A percentile compares a stretch with the other conserved stretches of the same genome.
Evolutionary conservation across 805 yeast genomes (phyloP).

Genomic region (Lipomyces japonicus): DNA sequence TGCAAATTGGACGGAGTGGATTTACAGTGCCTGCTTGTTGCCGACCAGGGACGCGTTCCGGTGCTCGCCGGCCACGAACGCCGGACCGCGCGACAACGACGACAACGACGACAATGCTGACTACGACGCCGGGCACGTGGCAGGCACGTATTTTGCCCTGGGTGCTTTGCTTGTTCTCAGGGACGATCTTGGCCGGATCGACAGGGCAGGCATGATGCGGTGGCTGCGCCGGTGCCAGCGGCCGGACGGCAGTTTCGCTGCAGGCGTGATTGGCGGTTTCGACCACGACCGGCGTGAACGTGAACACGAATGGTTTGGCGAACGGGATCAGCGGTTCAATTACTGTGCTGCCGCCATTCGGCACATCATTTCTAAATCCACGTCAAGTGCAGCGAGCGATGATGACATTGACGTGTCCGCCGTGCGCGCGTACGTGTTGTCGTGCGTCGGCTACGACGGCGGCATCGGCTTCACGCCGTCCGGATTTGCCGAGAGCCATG

Average conservation of each 20-base stretch:
- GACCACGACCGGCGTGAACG: not conserved
- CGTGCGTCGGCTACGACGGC: slow-evolving; percentile 52
- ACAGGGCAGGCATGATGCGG: slow-evolving; percentile 44
- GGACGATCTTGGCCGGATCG: slow-evolving; percentile 37
- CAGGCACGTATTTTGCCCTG: slow-evolving; percentile 75
- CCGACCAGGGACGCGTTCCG: slow-evolving; percentile 50
- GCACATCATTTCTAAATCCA: slow-evolving; percentile 42
- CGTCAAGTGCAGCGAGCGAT: slow-evolving; percentile 10
- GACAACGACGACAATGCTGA: slow-evolving; percentile 18
- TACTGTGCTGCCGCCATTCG: slow-evolving; percentile 69
- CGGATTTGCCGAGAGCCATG: slow-evolving; percentile 63
- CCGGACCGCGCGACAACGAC: slow-evolving; percentile 21
- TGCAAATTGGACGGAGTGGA: slow-evolving; percentile 40
- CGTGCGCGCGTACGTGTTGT: slow-evolving; percentile 42
- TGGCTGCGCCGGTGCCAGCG: slow-evolving; percentile 62
- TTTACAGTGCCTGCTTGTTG: slow-evolving; percentile 38
- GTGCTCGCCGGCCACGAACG: slow-evolving; percentile 46
- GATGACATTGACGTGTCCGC: slow-evolving; percentile 37
- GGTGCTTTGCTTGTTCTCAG: slow-evolving; percentile 50
- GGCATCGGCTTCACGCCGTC: slow-evolving; percentile 55
- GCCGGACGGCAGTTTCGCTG: slow-evolving; percentile 55
- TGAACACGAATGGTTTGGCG: slow-evolving; percentile 48
- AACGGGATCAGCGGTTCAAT: slow-evolving; percentile 66
- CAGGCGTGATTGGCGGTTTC: slow-evolving; percentile 35
- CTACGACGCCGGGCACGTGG: slow-evolving; percentile 62